Evolutionary conservation across 208 protist genomes (phyloP).

Genomic region (Trypanosoma mega): DNA sequence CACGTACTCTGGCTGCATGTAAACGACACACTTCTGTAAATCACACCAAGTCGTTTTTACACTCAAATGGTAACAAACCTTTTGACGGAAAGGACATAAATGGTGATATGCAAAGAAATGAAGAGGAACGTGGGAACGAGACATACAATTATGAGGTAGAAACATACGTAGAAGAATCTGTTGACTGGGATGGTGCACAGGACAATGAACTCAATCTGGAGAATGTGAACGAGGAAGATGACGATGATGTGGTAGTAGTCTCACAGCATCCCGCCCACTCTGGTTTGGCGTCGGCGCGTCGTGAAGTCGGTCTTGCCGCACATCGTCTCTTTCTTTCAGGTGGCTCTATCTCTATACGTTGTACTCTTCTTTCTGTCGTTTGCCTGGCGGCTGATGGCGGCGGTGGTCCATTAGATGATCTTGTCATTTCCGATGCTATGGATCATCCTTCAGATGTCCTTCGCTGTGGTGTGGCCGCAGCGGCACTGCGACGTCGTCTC

Average conservation of each 20-base stretch:
- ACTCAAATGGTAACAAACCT: too few species aligned
- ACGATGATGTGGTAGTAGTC: background rate
- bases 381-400: slow-evolving; percentile 14
- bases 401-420: slow-evolving; percentile 8
- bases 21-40: too few species aligned
- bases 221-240: background rate
- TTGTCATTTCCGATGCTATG: slow-evolving; percentile 15
- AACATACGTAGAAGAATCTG: too few species aligned
- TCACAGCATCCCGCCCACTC: too few species aligned
- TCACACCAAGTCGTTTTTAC: too few species aligned
- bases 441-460: slow-evolving; percentile 5
- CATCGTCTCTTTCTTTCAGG: slow-evolving; percentile 7
- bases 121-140: too few species aligned
- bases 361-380: slow-evolving; percentile 15
- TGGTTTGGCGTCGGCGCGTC: background rate
- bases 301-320: slow-evolving; percentile 2
- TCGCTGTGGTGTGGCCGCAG: slow-evolving; percentile 24
- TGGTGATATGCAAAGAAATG: too few species aligned
- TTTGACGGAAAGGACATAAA: too few species aligned
- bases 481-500: slow-evolving; percentile 9
- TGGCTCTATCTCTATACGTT: background rate
- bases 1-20: too few species aligned
- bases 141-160: too few species aligned
- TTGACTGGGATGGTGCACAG: too few species aligned
- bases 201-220: slow-evolving; percentile 1